Base-by-base conservation (phyloP, 106 monocot species). In the Gastrodia elata region DNA sequence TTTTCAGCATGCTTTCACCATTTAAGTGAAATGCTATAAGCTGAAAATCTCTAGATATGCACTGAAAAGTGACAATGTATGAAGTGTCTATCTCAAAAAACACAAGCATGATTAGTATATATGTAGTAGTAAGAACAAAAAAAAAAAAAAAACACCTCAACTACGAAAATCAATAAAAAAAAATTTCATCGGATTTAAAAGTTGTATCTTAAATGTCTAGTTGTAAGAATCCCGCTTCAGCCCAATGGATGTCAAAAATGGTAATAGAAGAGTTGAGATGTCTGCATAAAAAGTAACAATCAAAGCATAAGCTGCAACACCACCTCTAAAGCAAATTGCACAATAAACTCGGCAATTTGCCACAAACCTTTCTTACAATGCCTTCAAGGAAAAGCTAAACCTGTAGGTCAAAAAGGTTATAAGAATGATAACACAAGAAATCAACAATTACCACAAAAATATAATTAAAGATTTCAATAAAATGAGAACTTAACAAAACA, bases 311-410 rank as follows among this genome's bases (percentile, higher is more conserved):
- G 69, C 22, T 39, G 15, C 69, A 39, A 22, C 24, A 41, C 0
- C 22, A 18, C 40, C 25, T 40, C 24, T 20, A 41, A 22, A 40
- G 69, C 69, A 67, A 44, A 58, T 67, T 64, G 16, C 30, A 42
- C 46, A 36, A 64, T 6, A 64, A 57, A 8, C 46, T 34, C 30
- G 68, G 36, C 16, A 68, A 49, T 76, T 48, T 76, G 68, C 48
- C 4, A 55, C 76, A 55, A 68, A 76, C 76, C 76, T 76, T 68
- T 38, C n/a, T 18, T 28, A 59, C n/a, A 18, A 56, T 57, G 40
- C 68, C 58, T 70, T 35, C 5, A 10, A 32, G 11, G 26, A 24
- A 49, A 55, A 38, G 57, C n/a, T 52, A 57, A 43, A 70, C 56
- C 69, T 57, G 77, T 70, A 49, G 41, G 25, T 24, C 70, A 77